Conservation (phyloP, 2,329 filamentous ascomycete genomes). For the Aureobasidium sp. region DNA sequence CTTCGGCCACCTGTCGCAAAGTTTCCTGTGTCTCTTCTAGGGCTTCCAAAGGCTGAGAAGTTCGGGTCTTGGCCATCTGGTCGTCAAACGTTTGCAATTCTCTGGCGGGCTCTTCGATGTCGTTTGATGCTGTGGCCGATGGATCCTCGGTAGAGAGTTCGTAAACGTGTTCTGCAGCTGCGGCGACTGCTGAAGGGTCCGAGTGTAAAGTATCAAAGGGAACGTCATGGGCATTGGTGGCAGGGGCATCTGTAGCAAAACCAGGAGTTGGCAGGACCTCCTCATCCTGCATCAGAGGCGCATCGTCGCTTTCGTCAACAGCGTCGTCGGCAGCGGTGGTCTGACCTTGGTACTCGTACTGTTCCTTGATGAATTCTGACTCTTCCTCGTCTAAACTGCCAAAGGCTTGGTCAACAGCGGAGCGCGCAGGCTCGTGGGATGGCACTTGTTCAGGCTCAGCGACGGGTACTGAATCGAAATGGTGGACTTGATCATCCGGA, state of each 20-base stretch:
- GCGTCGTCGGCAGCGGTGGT: constrained; percentile 40
- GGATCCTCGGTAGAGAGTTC: not conserved
- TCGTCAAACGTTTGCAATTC: not conserved
- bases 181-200: not conserved
- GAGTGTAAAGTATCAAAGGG: not conserved
- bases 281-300: constrained; percentile 36
- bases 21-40: not conserved
- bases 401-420: not conserved
- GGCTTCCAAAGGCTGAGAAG: not conserved
- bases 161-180: not conserved
- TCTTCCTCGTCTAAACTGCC: not conserved
- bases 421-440: not conserved
- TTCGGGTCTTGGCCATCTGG: not conserved
- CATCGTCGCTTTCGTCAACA: constrained; percentile 36
- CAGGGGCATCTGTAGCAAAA: constrained; percentile 6
- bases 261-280: constrained; percentile 28
- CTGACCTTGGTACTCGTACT: constrained; percentile 44
- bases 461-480: not conserved
- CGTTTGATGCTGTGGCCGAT: not conserved
- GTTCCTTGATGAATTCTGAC: not conserved
- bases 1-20: not conserved
- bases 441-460: not conserved
- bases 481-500: not conserved
- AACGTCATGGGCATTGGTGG: not conserved
- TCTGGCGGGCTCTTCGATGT: not conserved